phyloP scores from a whole-genome alignment of 805 yeast species.

The Candida mattraensis region DNA sequence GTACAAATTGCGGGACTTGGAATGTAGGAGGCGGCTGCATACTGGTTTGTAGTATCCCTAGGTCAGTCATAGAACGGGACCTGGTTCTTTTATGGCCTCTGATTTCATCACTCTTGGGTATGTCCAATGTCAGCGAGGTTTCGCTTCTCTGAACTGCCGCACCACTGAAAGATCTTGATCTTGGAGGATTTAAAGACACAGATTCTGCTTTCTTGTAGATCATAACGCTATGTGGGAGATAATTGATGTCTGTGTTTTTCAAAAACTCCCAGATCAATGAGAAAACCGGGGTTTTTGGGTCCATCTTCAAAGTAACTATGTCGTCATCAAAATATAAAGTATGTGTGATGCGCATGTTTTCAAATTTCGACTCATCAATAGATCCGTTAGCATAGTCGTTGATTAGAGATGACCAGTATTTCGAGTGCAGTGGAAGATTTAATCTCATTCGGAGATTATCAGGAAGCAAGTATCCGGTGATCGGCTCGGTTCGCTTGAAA shows the following conservation, averaged over 20 bases:
- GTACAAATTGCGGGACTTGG: slow-evolving; percentile 5
- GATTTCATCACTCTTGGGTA: background rate
- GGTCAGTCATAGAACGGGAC: slow-evolving; percentile 35
- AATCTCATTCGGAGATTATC: slow-evolving; percentile 23
- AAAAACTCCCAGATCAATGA: slow-evolving; percentile 36
- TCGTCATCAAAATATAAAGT: slow-evolving; percentile 32
- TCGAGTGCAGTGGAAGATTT: slow-evolving; percentile 33
- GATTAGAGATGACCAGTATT: slow-evolving; percentile 33
- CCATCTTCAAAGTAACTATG: slow-evolving; percentile 15
- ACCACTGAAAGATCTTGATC: slow-evolving; percentile 8
- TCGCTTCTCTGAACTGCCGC: background rate
- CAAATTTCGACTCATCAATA: slow-evolving; percentile 22
- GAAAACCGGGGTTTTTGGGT: slow-evolving; percentile 22
- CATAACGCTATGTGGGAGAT: slow-evolving; percentile 28
- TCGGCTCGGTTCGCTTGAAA: slow-evolving; percentile 29
- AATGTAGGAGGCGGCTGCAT: slow-evolving; percentile 4
- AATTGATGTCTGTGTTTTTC: slow-evolving; percentile 16
- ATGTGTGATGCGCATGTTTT: slow-evolving; percentile 29
- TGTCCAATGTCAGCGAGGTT: slow-evolving; percentile 1
- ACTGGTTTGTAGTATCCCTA: slow-evolving; percentile 22
- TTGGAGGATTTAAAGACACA: slow-evolving; percentile 1
- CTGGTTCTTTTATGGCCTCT: slow-evolving; percentile 37
- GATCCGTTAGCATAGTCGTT: slow-evolving; percentile 34
- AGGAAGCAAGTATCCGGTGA: slow-evolving; percentile 28
- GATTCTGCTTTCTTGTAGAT: slow-evolving; percentile 9